Evolutionary conservation across 805 yeast species (phyloP).

Genomic region (Scheffersomyces coipomensis): DNA sequence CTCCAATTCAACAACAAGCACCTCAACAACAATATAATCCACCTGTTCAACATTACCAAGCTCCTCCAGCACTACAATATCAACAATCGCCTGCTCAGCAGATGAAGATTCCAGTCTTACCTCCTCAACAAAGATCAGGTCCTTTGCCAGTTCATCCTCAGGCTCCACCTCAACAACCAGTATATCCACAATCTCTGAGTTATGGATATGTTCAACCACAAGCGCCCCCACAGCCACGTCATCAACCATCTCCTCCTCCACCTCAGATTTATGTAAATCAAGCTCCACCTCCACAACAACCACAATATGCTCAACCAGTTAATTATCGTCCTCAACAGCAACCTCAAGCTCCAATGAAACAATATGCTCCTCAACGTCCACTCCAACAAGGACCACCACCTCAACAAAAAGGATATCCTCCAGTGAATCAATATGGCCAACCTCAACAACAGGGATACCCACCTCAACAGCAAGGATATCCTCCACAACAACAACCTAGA

Average conservation of each 20-base stretch:
- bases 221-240: conserved; percentile 1
- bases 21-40: conserved; percentile 10
- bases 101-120: not conserved
- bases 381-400: conserved; percentile 14
- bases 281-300: conserved; percentile 8
- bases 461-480: conserved; percentile 4
- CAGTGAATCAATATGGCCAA: conserved; percentile 12
- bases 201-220: conserved; percentile 2
- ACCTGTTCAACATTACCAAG: conserved; percentile 2
- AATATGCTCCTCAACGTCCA: conserved; percentile 5
- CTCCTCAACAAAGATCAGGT: conserved; percentile 1
- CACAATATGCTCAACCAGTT: conserved; percentile 10
- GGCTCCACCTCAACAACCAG: conserved; percentile 13
- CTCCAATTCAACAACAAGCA: conserved; percentile 3
- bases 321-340: conserved; percentile 10
- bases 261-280: conserved; percentile 6
- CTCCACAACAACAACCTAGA: conserved; percentile 10
- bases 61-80: conserved; percentile 7
- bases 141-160: conserved; percentile 7
- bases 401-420: conserved; percentile 11
- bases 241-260: conserved; percentile 7
- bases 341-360: conserved; percentile 9
- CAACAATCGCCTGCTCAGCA: conserved; percentile 3
- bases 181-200: conserved; percentile 3
- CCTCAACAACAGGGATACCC: conserved; percentile 4